phyloP scores from a whole-genome alignment of 352 stramenopile genomes.

The Globisporangium radiosum region DNA sequence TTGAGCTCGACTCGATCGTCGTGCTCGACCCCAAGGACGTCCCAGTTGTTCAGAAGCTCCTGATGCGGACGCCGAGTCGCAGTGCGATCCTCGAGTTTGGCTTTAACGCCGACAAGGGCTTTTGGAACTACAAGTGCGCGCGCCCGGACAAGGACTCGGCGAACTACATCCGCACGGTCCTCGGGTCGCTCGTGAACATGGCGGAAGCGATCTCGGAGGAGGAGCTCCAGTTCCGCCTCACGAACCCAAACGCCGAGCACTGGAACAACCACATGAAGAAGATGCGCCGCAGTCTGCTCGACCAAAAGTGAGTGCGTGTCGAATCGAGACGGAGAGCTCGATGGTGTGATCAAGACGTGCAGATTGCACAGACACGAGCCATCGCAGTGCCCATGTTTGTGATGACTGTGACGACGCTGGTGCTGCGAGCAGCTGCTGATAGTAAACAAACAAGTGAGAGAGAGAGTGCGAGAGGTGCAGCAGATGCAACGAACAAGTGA shows the following conservation, averaged over 20 bases:
- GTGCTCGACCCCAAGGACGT: conserved; percentile 73
- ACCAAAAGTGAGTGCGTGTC: conserved; percentile 27
- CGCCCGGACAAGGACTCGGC: conserved; percentile 84
- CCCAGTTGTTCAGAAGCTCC: conserved; percentile 57
- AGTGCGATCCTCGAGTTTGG: conserved; percentile 80
- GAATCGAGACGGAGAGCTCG: too few species aligned
- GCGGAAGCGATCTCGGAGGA: conserved; percentile 87
- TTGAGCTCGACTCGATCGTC: conserved; percentile 81
- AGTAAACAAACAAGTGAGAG: too few species aligned
- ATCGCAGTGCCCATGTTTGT: not conserved
- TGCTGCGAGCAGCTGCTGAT: not conserved
- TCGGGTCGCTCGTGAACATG: conserved; percentile 88
- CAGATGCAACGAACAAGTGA: not conserved
- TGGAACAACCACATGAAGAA: conserved; percentile 83
- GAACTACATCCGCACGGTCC: conserved; percentile 89
- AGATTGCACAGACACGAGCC: not conserved
- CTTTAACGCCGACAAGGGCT: conserved; percentile 80
- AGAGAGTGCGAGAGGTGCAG: too few species aligned
- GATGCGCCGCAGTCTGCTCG: conserved; percentile 63
- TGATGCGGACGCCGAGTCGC: conserved; percentile 47
- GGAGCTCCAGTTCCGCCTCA: conserved; percentile 85
- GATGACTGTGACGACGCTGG: too few species aligned
- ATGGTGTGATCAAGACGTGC: not conserved
- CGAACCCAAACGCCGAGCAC: conserved; percentile 56
- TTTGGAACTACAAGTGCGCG: conserved; percentile 88